These are phyloP conservation scores for Dissoconium aciculare DNA, from an alignment of 2,329 filamentous ascomycete species.

Conservation along the genomic window DNA sequence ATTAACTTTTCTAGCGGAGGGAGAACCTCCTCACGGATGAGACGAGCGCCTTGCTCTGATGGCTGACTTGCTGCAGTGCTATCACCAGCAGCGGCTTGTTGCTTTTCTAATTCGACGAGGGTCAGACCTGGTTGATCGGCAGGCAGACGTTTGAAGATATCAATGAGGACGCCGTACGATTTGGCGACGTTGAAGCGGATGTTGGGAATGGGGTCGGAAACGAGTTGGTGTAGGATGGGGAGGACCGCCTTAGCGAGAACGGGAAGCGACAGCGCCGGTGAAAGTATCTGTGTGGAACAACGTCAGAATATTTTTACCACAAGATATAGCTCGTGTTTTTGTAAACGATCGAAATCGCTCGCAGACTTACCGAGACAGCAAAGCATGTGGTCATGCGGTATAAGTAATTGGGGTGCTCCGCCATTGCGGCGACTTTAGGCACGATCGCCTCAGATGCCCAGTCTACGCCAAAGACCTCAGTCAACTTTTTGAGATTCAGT, in stretches of 20 bases:
- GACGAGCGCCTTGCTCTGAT: conserved; percentile 19
- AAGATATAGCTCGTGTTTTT: too few relatives aligned
- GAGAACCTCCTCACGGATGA: conserved; percentile 47
- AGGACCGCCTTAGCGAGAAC: conserved; percentile 88
- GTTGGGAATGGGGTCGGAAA: conserved; percentile 89
- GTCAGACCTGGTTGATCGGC: conserved; percentile 56
- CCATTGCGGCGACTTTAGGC: conserved; percentile 97
- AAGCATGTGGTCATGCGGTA: conserved; percentile 99
- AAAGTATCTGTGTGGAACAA: conserved; percentile 59
- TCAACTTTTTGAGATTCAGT: conserved; percentile 94
- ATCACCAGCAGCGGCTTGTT: conserved; percentile 38
- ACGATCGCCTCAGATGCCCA: conserved; percentile 97
- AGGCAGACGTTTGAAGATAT: conserved; percentile 80
- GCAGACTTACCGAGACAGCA: conserved; percentile 71
- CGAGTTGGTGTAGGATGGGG: conserved; percentile 89
- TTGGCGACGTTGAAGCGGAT: conserved; percentile 99
- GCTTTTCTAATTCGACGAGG: conserved; percentile 70
- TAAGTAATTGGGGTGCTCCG: conserved; percentile 93
- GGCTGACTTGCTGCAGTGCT: conserved; percentile 41
- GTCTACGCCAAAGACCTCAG: conserved; percentile 93
- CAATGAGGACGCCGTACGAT: conserved; percentile 81
- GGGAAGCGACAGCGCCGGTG: conserved; percentile 79
- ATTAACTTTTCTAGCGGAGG: conserved; percentile 90
- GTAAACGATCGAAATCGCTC: neutral
- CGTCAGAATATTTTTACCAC: conserved; percentile 8